Evolutionary conservation across 2,329 filamentous ascomycete genomes (phyloP).

Genomic region (Septoria linicola): DNA sequence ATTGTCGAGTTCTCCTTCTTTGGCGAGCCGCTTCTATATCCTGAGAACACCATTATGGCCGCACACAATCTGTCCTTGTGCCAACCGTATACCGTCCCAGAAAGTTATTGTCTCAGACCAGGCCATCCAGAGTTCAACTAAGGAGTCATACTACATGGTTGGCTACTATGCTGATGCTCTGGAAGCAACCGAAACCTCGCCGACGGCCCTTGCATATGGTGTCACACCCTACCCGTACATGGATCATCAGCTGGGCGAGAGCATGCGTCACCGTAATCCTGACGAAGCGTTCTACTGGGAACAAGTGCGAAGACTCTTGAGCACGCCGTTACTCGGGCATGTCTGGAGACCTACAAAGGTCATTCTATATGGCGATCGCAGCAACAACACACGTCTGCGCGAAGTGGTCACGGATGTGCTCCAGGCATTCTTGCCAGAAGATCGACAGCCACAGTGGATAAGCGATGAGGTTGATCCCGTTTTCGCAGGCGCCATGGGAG

Average conservation of each 20-base stretch:
- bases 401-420: not conserved
- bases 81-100: not conserved
- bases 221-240: not conserved
- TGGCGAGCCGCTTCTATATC: conserved; percentile 1
- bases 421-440: not conserved
- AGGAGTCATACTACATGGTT: not conserved
- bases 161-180: not conserved
- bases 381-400: not conserved
- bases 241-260: not conserved
- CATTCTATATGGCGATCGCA: conserved; percentile 7
- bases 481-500: conserved; percentile 14
- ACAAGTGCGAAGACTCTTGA: conserved; percentile 5
- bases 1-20: not conserved
- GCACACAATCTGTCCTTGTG: not conserved
- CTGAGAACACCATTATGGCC: not conserved
- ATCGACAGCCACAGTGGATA: conserved; percentile 7
- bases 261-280: not conserved
- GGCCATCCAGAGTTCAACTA: too few relatives aligned
- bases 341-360: conserved; percentile 1
- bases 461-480: conserved; percentile 3
- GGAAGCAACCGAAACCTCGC: not conserved
- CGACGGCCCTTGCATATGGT: not conserved
- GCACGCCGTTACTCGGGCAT: not conserved
- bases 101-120: too few relatives aligned
- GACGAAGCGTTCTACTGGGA: conserved; percentile 8